Conservation (phyloP, 2,329 filamentous ascomycete genomes). For the Hypoxylon sp. region DNA sequence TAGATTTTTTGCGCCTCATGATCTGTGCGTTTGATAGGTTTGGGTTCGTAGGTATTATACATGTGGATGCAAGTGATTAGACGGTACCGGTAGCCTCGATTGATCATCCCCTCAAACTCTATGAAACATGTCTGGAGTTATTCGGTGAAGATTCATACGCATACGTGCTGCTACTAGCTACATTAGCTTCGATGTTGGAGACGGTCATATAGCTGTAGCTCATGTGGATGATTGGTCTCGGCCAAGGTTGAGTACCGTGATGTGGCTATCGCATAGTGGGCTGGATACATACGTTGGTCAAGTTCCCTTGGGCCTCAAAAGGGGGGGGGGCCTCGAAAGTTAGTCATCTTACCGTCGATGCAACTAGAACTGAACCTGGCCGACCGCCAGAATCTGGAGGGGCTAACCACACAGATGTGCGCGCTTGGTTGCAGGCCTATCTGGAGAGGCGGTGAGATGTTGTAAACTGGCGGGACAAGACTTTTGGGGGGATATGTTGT, state of each 20-base stretch:
- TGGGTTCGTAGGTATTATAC: no score
- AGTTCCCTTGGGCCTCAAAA: no score
- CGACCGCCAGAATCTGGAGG: conserved; percentile 35
- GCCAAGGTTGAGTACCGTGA: conserved; percentile 18
- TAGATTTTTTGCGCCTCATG: conserved; percentile 30
- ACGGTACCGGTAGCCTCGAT: conserved; percentile 12
- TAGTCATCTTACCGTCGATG: conserved; percentile 28
- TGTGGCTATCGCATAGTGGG: conserved; percentile 17
- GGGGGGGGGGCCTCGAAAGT: conserved; percentile 8
- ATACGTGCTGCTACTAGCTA: no score
- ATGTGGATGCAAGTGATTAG: conserved; percentile 23
- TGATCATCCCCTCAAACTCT: conserved; percentile 4
- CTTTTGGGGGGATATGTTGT: conserved; percentile 3
- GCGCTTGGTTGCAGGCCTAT: conserved; percentile 14
- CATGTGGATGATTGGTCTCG: conserved; percentile 18
- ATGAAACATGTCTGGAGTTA: conserved; percentile 28
- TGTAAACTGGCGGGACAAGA: conserved; percentile 31
- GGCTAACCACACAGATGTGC: conserved; percentile 27
- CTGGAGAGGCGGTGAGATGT: conserved; percentile 33
- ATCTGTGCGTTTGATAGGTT: no score
- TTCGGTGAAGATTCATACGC: conserved; percentile 37
- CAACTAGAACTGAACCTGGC: conserved; percentile 9
- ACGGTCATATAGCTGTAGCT: conserved; percentile 1
- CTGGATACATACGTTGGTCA: no score
- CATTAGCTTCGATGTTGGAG: no score